A percentile compares a stretch with the other conserved stretches of the same genome.
phyloP scores from a whole-genome alignment of 169 alveolate species.

The Hepatocystis sp. region DNA sequence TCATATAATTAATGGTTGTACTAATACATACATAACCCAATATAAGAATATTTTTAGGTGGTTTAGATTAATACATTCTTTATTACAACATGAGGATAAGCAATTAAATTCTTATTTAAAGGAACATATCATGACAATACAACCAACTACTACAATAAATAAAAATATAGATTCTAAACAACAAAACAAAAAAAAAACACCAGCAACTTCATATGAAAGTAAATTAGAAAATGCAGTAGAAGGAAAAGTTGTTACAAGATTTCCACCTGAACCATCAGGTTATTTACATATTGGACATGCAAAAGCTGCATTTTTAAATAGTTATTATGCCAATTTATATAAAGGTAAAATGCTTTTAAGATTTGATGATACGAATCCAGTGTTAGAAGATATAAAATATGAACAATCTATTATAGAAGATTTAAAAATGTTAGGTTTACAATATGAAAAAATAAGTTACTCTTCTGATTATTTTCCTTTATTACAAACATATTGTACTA shows the following conservation, averaged over 20 bases:
- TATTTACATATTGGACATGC: constrained; percentile 99
- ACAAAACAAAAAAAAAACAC: background rate
- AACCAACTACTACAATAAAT: constrained; percentile 6
- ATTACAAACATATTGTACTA: constrained; percentile 89
- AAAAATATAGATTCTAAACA: background rate
- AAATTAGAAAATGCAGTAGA: constrained; percentile 92
- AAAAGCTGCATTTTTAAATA: constrained; percentile 98
- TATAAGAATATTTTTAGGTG: constrained; percentile 46
- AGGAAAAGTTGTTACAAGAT: constrained; percentile 99
- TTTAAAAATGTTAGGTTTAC: constrained; percentile 91
- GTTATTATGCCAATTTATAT: constrained; percentile 95
- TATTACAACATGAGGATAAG: constrained; percentile 6
- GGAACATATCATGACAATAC: background rate
- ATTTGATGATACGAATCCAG: constrained; percentile 99
- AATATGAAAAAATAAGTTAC: constrained; percentile 92
- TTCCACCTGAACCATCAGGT: constrained; percentile 99
- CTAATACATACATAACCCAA: constrained; percentile 8
- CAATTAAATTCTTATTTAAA: constrained; percentile 1
- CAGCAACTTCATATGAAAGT: constrained; percentile 78
- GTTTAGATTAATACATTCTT: constrained; percentile 25
- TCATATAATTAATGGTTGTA: background rate
- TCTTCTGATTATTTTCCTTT: constrained; percentile 96
- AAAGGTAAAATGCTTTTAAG: constrained; percentile 96
- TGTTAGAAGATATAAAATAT: constrained; percentile 96
- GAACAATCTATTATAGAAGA: constrained; percentile 95